These are phyloP conservation scores for Ceratobasidium sp. DNA, from an alignment of 1,284 basidiomycete genomes.

Conservation along the genomic window DNA sequence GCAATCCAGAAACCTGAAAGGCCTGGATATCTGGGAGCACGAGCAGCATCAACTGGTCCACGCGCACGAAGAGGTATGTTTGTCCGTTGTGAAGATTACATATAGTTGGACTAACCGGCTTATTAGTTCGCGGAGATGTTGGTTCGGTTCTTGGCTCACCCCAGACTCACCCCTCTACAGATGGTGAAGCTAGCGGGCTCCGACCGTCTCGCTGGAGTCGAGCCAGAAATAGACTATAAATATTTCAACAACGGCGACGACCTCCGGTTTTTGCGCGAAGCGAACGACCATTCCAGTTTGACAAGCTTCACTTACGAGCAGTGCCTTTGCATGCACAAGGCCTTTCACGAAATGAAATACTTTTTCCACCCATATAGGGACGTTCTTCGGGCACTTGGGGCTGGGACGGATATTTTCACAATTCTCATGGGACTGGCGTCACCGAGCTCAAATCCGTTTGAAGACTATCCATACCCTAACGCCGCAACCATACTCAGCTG, in stretches of 20 bases:
- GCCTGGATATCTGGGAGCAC: not conserved
- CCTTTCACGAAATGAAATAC: not conserved
- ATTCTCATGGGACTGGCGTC: not conserved
- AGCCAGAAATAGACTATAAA: not conserved
- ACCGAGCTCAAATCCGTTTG: not conserved
- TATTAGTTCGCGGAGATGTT: not conserved
- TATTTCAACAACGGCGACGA: slow-evolving; percentile 3
- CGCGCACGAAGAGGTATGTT: not conserved
- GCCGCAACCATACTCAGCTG: not conserved
- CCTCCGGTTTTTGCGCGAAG: not conserved
- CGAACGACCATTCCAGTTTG: too few relatives aligned
- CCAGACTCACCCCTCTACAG: not conserved
- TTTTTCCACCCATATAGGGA: not conserved
- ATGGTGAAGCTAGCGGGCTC: not conserved
- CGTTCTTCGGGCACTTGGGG: not conserved
- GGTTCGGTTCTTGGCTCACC: not conserved
- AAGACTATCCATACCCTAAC: not conserved
- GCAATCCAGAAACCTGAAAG: not conserved
- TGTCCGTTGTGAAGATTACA: not conserved
- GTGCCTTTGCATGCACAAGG: not conserved
- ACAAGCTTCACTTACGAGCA: not conserved
- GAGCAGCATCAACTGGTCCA: not conserved
- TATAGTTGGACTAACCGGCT: not conserved
- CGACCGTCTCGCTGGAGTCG: not conserved
- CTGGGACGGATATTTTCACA: not conserved